phyloP scores from a whole-genome alignment of 257 asterid species.

The Mentha longifolia region DNA sequence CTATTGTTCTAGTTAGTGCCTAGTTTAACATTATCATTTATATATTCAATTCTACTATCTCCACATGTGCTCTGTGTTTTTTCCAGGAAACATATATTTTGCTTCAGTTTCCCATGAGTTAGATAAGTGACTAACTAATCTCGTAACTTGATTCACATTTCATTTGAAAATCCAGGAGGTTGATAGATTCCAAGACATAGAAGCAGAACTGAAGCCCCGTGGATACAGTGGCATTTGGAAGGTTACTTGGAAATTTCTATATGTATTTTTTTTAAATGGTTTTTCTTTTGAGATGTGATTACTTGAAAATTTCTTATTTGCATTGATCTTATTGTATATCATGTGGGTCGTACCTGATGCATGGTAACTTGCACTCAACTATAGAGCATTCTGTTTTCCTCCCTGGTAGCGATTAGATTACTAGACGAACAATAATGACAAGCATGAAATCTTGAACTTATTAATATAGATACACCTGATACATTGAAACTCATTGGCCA shows the following conservation, averaged over 20 bases:
- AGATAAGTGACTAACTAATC: constrained; percentile 15
- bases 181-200: constrained; percentile 86
- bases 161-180: constrained; percentile 73
- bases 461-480: too few relatives aligned
- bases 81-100: neutral
- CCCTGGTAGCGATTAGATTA: constrained; percentile 9
- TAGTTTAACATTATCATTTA: too few relatives aligned
- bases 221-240: constrained; percentile 97
- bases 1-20: too few relatives aligned
- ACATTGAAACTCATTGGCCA: too few relatives aligned
- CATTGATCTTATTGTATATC: constrained; percentile 28
- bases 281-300: too few relatives aligned
- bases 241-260: constrained; percentile 47
- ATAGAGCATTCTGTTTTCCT: neutral
- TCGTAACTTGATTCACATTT: constrained; percentile 22
- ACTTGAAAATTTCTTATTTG: constrained; percentile 8
- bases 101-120: constrained; percentile 11
- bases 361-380: neutral
- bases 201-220: constrained; percentile 66
- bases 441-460: too few relatives aligned
- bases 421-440: neutral
- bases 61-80: constrained; percentile 5
- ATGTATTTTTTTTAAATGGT: too few relatives aligned
- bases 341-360: constrained; percentile 15
- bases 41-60: too few relatives aligned